Conservation (phyloP, 345 rosid genomes). For the Rhodomyrtus tomentosa region DNA sequence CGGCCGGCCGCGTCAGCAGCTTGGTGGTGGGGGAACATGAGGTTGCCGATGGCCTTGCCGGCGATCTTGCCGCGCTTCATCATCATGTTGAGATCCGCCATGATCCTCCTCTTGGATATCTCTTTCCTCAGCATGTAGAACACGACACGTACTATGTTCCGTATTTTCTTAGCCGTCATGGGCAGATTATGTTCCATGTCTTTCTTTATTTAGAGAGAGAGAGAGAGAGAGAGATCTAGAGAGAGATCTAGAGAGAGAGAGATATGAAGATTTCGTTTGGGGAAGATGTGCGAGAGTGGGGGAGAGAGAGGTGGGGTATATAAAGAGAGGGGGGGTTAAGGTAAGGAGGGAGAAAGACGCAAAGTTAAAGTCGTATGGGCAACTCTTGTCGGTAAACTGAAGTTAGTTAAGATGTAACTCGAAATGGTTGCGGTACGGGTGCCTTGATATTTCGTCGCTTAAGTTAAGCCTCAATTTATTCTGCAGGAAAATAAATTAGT, state of each 20-base stretch:
- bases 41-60: conserved; percentile 42
- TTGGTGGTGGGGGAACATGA: conserved; percentile 47
- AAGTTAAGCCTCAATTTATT: too few species aligned
- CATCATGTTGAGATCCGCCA: conserved; percentile 60
- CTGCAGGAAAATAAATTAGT: too few species aligned
- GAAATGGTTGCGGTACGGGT: background rate
- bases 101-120: conserved; percentile 38
- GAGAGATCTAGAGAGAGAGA: background rate
- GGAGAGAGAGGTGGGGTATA: conserved; percentile 11
- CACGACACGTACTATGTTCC: conserved; percentile 50
- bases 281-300: conserved; percentile 1
- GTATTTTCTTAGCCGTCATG: conserved; percentile 39
- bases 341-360: background rate
- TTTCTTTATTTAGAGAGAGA: background rate
- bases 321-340: conserved; percentile 29
- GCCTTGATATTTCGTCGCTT: too few species aligned
- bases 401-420: background rate
- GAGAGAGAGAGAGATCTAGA: background rate
- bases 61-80: conserved; percentile 79
- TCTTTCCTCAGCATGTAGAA: conserved; percentile 67
- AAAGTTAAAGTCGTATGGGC: background rate
- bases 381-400: background rate
- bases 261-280: background rate
- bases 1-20: background rate
- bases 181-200: conserved; percentile 37